Percentiles rank a stretch among this genome's conserved stretches.
Conservation (phyloP, 2,329 filamentous ascomycete species). For the Hypomyces rosellus region DNA sequence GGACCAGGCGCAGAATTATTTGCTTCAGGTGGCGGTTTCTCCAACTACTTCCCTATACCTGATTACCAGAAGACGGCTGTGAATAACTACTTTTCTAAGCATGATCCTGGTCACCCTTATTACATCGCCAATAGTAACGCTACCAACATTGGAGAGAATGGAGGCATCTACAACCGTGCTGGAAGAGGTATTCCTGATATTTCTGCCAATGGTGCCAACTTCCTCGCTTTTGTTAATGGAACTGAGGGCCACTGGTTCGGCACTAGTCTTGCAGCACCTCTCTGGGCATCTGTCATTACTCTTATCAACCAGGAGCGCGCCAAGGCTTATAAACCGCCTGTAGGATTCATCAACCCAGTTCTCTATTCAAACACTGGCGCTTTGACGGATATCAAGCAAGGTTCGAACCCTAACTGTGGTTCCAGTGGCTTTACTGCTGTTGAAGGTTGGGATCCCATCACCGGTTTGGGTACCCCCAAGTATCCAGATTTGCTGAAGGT, state of each 20-base stretch:
- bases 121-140: constrained; percentile 24
- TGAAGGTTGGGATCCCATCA: constrained; percentile 13
- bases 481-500: constrained; percentile 9
- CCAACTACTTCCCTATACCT: constrained; percentile 25
- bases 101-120: constrained; percentile 18
- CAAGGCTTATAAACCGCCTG: constrained; percentile 26
- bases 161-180: constrained; percentile 27
- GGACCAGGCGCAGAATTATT: constrained; percentile 12
- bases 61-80: constrained; percentile 23
- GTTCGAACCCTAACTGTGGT: constrained; percentile 33
- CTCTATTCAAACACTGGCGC: constrained; percentile 28
- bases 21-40: constrained; percentile 26
- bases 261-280: constrained; percentile 15
- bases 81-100: constrained; percentile 18
- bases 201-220: constrained; percentile 44
- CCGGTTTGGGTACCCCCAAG: constrained; percentile 12
- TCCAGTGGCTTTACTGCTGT: constrained; percentile 11
- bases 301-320: constrained; percentile 17
- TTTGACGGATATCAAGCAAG: constrained; percentile 34
- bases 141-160: constrained; percentile 26
- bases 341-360: constrained; percentile 36
- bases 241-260: constrained; percentile 10
- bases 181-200: constrained; percentile 35
- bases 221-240: constrained; percentile 17
- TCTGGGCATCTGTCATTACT: constrained; percentile 17